Evolutionary conservation across 768 basidiomycete genomes (phyloP).

Genomic region (Cystofilobasidium capitatum): DNA sequence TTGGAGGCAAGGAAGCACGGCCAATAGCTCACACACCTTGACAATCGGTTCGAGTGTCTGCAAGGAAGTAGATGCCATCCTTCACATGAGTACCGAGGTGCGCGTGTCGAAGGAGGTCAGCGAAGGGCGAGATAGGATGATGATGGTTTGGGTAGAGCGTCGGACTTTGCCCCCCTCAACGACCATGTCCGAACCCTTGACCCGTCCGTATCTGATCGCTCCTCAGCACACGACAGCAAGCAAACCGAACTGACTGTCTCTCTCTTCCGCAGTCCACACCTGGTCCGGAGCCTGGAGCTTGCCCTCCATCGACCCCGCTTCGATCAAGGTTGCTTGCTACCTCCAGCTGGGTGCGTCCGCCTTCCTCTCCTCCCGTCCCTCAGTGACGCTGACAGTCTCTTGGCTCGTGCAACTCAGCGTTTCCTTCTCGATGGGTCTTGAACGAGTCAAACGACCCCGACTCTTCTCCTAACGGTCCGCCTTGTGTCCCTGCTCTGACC

Average conservation of each 20-base stretch:
- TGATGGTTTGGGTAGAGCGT: no score
- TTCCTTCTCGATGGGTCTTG: conserved; percentile 18
- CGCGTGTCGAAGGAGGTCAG: background rate
- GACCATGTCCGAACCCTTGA: background rate
- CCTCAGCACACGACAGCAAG: background rate
- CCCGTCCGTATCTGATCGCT: background rate
- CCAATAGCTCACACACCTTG: background rate
- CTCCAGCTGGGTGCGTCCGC: conserved; percentile 16
- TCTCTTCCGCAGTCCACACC: conserved; percentile 19
- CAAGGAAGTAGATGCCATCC: background rate
- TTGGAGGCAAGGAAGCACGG: no score
- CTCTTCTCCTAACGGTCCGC: conserved; percentile 24
- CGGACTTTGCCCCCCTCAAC: no score
- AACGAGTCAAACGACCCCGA: conserved; percentile 24
- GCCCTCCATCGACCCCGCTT: conserved; percentile 19
- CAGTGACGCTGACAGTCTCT: background rate
- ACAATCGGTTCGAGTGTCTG: background rate
- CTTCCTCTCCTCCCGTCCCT: no score
- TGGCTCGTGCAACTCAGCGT: background rate
- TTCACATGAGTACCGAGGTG: background rate
- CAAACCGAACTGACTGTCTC: background rate
- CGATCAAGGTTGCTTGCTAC: conserved; percentile 20
- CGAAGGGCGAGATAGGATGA: no score
- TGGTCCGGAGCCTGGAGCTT: conserved; percentile 23
- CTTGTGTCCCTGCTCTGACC: background rate